phyloP scores from a whole-genome alignment of 805 yeast species.

The Lachancea waltii region DNA sequence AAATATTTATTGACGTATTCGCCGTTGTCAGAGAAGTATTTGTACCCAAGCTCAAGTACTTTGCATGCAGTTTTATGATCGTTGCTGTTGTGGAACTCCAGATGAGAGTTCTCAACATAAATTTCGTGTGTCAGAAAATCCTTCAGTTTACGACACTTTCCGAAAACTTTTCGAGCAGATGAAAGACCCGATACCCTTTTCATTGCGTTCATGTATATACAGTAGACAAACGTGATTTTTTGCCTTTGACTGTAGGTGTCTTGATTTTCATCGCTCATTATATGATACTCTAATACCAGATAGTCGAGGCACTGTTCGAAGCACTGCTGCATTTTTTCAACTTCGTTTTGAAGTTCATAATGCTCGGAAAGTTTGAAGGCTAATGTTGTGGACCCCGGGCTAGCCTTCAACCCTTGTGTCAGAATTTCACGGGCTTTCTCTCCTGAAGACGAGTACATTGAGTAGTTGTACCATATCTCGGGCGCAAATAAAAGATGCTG shows the following conservation, averaged over 20 bases:
- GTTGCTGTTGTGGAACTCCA: constrained; percentile 64
- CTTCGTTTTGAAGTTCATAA: constrained; percentile 52
- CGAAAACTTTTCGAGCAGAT: constrained; percentile 67
- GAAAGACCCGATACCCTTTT: constrained; percentile 62
- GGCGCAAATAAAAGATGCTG: constrained; percentile 28
- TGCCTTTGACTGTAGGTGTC: constrained; percentile 18
- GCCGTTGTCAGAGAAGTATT: constrained; percentile 44
- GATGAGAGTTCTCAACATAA: constrained; percentile 71
- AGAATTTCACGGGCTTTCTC: constrained; percentile 34
- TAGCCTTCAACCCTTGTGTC: constrained; percentile 49
- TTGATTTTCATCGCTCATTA: constrained; percentile 16
- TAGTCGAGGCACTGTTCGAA: constrained; percentile 47
- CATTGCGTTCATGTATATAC: constrained; percentile 61
- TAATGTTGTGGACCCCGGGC: constrained; percentile 64
- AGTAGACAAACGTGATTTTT: constrained; percentile 55
- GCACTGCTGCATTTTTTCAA: constrained; percentile 42
- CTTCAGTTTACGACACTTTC: constrained; percentile 57
- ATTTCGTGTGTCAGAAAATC: constrained; percentile 60
- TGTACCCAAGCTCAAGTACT: constrained; percentile 75
- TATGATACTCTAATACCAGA: constrained; percentile 36
- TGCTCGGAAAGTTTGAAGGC: constrained; percentile 62
- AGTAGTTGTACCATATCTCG: constrained; percentile 36
- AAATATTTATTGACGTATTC: constrained; percentile 63
- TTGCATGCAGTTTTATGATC: constrained; percentile 64
- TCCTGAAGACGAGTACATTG: constrained; percentile 27